These are phyloP conservation scores for Magnusiomyces fungicola DNA, from an alignment of 1,139 yeast species.

Conservation along the genomic window DNA sequence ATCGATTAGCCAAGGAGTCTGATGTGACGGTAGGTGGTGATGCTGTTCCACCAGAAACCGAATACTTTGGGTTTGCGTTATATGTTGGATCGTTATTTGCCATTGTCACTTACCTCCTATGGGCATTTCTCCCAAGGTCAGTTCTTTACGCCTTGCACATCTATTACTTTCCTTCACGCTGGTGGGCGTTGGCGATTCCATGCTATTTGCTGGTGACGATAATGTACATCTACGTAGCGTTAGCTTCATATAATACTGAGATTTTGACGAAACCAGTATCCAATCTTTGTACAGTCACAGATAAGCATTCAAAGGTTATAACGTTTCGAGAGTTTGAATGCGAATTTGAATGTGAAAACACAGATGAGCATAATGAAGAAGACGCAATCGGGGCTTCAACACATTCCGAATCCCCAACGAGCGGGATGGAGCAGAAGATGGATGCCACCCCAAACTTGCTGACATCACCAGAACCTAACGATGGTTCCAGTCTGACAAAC, in stretches of 20 bases:
- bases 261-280: conserved; percentile 53
- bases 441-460: too few species aligned
- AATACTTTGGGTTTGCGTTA: conserved; percentile 76
- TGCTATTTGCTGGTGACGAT: conserved; percentile 59
- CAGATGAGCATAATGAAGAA: not conserved
- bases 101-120: conserved; percentile 48
- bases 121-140: conserved; percentile 63
- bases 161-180: conserved; percentile 71
- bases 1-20: conserved; percentile 54
- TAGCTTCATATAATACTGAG: conserved; percentile 69
- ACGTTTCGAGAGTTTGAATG: conserved; percentile 19
- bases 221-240: conserved; percentile 62
- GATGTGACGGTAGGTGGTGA: conserved; percentile 68
- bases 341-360: not conserved
- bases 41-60: conserved; percentile 58
- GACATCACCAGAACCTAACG: too few species aligned
- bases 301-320: conserved; percentile 53
- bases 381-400: not conserved
- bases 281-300: conserved; percentile 59
- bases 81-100: conserved; percentile 52
- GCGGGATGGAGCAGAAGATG: too few species aligned
- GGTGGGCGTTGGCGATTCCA: conserved; percentile 83
- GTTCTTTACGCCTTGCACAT: conserved; percentile 48
- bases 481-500: too few species aligned
- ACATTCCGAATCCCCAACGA: not conserved